These are phyloP conservation scores for Triticum timopheevii DNA, from an alignment of 176 grass and related monocot genomes.

Conservation along the genomic window DNA sequence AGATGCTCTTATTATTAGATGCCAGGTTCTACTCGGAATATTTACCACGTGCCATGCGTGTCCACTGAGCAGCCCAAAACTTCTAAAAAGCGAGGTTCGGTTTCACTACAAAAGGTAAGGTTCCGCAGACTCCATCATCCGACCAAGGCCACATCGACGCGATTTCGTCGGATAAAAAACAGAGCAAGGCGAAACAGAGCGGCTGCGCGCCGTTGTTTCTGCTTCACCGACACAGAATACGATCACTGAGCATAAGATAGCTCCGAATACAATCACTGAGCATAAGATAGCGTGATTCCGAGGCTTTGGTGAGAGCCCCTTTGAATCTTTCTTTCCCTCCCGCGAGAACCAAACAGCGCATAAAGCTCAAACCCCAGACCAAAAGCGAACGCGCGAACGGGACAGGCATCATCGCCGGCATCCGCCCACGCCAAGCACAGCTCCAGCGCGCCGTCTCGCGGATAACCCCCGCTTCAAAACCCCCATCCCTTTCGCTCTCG, in stretches of 20 bases:
- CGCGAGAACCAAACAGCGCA: constrained; percentile 30
- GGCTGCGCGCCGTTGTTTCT: neutral
- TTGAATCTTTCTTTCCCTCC: constrained; percentile 60
- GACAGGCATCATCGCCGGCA: neutral
- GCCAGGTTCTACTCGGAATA: no score
- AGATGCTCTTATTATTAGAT: no score
- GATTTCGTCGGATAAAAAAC: neutral
- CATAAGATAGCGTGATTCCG: constrained; percentile 38
- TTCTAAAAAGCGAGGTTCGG: no score
- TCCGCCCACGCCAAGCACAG: constrained; percentile 29
- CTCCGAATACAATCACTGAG: neutral
- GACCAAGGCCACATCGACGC: neutral
- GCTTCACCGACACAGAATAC: neutral
- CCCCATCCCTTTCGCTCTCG: neutral
- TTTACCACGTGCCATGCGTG: no score
- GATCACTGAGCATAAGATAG: constrained; percentile 19
- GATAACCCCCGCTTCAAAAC: constrained; percentile 21
- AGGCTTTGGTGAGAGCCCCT: constrained; percentile 23
- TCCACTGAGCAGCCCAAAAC: no score
- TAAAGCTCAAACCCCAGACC: constrained; percentile 18
- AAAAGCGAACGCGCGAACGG: constrained; percentile 17
- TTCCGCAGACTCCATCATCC: neutral
- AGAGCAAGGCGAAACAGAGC: neutral
- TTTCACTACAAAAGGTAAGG: no score
- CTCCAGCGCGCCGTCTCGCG: neutral